Evolutionary conservation across 2,329 filamentous ascomycete genomes (phyloP).

Genomic region (Neobulgaria alba): DNA sequence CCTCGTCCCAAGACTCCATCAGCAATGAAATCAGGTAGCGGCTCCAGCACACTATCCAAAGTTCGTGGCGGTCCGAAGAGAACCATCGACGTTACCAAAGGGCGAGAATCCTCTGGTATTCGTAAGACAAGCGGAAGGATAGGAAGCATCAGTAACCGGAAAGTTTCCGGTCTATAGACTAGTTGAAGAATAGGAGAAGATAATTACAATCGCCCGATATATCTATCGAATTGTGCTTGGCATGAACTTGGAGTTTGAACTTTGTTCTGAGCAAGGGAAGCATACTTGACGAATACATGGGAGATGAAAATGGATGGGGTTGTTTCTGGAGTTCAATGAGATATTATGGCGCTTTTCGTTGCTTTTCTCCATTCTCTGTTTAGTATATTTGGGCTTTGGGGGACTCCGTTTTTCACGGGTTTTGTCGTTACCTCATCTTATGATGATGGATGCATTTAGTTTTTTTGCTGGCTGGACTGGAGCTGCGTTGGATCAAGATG

Average conservation of each 20-base stretch:
- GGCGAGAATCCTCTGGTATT: constrained; percentile 44
- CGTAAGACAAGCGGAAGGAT: constrained; percentile 60
- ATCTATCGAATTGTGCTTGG: constrained; percentile 15
- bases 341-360: too few relatives aligned
- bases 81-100: constrained; percentile 41
- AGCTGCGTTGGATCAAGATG: too few relatives aligned
- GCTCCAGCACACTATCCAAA: constrained; percentile 45
- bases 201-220: too few relatives aligned
- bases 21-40: constrained; percentile 42
- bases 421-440: too few relatives aligned
- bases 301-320: constrained; percentile 2
- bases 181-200: too few relatives aligned
- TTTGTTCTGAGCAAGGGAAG: constrained; percentile 9
- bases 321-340: constrained; percentile 5
- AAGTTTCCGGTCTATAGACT: constrained; percentile 28
- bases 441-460: too few relatives aligned
- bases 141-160: constrained; percentile 43
- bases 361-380: constrained; percentile 4
- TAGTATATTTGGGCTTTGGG: constrained; percentile 2
- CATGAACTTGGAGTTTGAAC: constrained; percentile 17
- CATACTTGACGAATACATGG: constrained; percentile 10
- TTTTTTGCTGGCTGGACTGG: too few relatives aligned
- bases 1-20: constrained; percentile 44
- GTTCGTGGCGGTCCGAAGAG: constrained; percentile 52
- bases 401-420: too few relatives aligned